These are phyloP conservation scores for Rubia tinctorum DNA, from an alignment of 305 asterid genomes.

Conservation along the genomic window DNA sequence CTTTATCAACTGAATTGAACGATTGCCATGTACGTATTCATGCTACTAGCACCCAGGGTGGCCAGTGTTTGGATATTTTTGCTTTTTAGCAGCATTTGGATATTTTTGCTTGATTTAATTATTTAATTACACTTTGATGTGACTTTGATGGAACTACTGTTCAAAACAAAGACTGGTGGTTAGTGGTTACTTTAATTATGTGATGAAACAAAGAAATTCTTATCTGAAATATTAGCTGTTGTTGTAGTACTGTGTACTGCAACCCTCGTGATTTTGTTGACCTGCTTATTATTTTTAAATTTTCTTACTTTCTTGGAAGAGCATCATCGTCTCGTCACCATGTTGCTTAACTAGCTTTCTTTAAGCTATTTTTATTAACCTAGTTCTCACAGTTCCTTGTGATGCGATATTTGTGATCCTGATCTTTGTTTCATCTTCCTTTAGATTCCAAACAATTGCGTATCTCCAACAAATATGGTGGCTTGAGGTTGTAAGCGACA, in stretches of 20 bases:
- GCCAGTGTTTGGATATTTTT: not conserved
- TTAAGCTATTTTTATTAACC: not conserved
- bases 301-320: not conserved
- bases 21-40: not conserved
- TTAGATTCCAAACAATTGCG: slow-evolving; percentile 67
- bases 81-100: not conserved
- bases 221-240: not conserved
- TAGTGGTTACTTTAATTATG: slow-evolving; percentile 1
- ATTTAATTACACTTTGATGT: not conserved
- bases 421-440: slow-evolving; percentile 3
- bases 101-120: not conserved
- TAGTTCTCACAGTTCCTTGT: not conserved
- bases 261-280: not conserved
- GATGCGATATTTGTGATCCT: not conserved
- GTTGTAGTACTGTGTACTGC: not conserved
- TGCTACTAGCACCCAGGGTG: not conserved
- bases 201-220: not conserved
- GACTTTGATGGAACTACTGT: not conserved
- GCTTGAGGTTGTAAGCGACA: slow-evolving; percentile 73
- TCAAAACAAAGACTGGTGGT: not conserved
- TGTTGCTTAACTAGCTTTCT: not conserved
- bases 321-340: not conserved
- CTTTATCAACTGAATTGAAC: not conserved
- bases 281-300: not conserved
- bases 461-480: slow-evolving; percentile 94